Base-by-base conservation (phyloP, 2,329 filamentous ascomycete genomes). In the Akanthomyces dipterigenus region DNA sequence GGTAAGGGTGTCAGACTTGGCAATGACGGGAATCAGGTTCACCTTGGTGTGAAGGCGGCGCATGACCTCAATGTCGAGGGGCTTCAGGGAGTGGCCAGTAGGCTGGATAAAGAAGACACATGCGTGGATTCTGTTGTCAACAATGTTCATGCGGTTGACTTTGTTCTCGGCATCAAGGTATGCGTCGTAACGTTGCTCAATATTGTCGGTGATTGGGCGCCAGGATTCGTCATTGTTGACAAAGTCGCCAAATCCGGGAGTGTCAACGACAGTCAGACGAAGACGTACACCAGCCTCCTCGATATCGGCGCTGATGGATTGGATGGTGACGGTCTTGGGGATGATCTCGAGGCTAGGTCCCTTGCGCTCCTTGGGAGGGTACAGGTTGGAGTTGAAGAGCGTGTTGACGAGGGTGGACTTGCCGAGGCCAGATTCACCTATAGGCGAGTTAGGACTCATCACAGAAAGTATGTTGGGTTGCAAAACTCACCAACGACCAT, bases 31-130 rank as follows among this genome's bases (percentile, higher is more conserved):
- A 66, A 99, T 99, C 77, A 99, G 80, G 85, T 99, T 99, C 85
- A 99, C 95, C 88, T 98, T 98, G 86, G 93, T 98, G 82, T 99
- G 95, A 65, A 99, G 88, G 74, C 95, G 89, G 78, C 93, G 93
- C 95, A 99, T 99, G 67, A 99, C 95, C 82, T 99, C 95, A 67
- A 99, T 96, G 73, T 99, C 95, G 67, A 99, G 83, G 65, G 95
- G 95, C 88, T 99, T 99, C 72, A 99, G 82, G 38, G 95, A 96
- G 83, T 99, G 95, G 64, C 95, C 95, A 36, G 95, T 99, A 67
- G 95, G 95, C 81, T 99, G 93, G 71, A 99, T 97, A 82, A 99
- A 99, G 86, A 97, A 99, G 65, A 99, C 95, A 72, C 96, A 98
- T 61, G 95, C 95, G 72, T 99, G 95, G 66, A 99, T 96, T 70